Base-by-base conservation (phyloP, 805 yeast genomes). In the Spathaspora sp. region DNA sequence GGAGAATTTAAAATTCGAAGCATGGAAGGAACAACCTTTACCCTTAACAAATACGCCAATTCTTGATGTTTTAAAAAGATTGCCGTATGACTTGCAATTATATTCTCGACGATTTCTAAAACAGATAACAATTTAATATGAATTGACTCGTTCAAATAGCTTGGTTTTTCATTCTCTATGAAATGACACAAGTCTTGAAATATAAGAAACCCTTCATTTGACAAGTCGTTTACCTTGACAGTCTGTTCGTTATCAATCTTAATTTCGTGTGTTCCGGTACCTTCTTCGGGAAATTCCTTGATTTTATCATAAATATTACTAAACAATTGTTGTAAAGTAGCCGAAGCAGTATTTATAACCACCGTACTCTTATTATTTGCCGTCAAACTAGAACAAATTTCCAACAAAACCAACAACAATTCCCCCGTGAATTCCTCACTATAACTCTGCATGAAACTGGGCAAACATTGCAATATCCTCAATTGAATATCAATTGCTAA, bases 341-440 rank as follows among this genome's bases (percentile, higher is more conserved):
- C 99, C 47, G 89, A 84, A 0, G 98, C 97, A 0, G 98, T 89
- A 60, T 91, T 92, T 12, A 82, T 77, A 5, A 94, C 96, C 58
- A 89, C 88, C 0, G 87, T 81, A 5, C 85, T 79, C 58, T 87
- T 86, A 54, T 82, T 86, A 12, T 83, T 77, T 12, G 82, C 71
- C 51, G 89, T 91, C 47, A 94, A 74, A 32, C 82, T 78, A 0
- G 94, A 79, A 62, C 96, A 89, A 2, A 93, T 82, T 19, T 74
- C 70, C 18, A 93, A 68, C 11, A 89, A 66, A 54, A 80, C 80
- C 7, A 84, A 72, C 35, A 91, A 72, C 14, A 80, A 64, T 0
- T 71, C 76, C 16, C 83, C 92, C 18, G 72, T 70, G 40, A 92
- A 75, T 46, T 73, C 72, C 4, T 67, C 62, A 1, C 82, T 74